A percentile compares a stretch with the other conserved stretches of the same genome.
Evolutionary conservation across 2,329 filamentous ascomycete genomes (phyloP).

Genomic region (Trichophyton simii): DNA sequence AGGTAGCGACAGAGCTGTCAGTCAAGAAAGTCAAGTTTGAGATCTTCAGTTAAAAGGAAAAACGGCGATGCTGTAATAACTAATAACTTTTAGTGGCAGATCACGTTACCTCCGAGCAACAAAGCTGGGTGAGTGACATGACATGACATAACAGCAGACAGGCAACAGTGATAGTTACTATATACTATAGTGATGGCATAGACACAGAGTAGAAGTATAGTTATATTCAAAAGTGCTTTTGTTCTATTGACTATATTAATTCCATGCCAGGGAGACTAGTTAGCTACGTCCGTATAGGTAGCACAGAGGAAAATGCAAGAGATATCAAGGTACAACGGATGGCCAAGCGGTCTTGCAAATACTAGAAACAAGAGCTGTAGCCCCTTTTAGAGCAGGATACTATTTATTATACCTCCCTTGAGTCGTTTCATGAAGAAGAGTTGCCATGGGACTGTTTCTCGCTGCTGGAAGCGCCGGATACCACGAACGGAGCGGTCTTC

Average conservation of each 20-base stretch:
- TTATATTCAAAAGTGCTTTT: not conserved
- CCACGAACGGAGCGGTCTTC: constrained; percentile 28
- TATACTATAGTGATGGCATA: not conserved
- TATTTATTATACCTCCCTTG: too few relatives aligned
- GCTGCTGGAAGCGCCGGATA: constrained; percentile 23
- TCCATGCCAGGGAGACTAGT: not conserved
- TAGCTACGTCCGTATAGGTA: not conserved
- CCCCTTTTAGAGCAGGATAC: too few relatives aligned
- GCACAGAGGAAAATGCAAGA: not conserved
- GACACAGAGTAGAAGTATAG: too few relatives aligned
- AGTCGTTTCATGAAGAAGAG: not conserved
- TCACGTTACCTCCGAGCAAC: not conserved
- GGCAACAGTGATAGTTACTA: not conserved
- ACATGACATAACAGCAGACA: not conserved
- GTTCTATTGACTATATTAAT: not conserved
- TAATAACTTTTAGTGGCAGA: not conserved
- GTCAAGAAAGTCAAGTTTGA: not conserved
- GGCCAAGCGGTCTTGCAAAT: not conserved
- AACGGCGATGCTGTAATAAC: not conserved
- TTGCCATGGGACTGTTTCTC: constrained; percentile 14
- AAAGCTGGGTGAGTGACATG: not conserved
- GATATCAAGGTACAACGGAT: not conserved
- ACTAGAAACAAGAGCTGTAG: too few relatives aligned
- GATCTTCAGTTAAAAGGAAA: not conserved
- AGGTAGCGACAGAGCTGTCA: not conserved